These are phyloP conservation scores for Eucalyptus pauciflora DNA, from an alignment of 345 rosid species.

Conservation along the genomic window DNA sequence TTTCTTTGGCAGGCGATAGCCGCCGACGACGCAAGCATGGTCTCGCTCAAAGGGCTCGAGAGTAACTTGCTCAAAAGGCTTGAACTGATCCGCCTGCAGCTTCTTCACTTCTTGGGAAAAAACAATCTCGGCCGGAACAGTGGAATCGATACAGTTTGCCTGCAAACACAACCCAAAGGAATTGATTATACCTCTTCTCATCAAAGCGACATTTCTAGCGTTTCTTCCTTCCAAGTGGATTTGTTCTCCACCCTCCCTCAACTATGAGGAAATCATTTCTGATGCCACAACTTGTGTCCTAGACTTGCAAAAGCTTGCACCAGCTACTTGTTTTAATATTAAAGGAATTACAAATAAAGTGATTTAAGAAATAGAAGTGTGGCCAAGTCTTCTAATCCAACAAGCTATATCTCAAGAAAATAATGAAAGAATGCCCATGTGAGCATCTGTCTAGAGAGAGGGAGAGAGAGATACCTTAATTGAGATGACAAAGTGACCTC, in stretches of 20 bases:
- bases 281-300: background rate
- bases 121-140: slow-evolving; percentile 77
- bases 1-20: slow-evolving; percentile 81
- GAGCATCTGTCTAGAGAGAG: background rate
- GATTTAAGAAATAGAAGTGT: background rate
- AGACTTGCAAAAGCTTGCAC: background rate
- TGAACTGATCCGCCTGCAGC: slow-evolving; percentile 79
- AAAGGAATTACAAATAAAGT: background rate
- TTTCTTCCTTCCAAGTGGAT: background rate
- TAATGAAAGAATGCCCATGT: background rate
- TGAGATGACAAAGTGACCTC: slow-evolving; percentile 96
- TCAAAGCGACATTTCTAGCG: background rate
- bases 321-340: background rate
- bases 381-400: background rate
- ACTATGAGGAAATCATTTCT: background rate
- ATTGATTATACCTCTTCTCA: background rate
- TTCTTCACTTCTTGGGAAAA: slow-evolving; percentile 84
- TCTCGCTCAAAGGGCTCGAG: slow-evolving; percentile 95
- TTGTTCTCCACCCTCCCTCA: background rate
- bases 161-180: background rate
- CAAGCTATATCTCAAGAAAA: background rate
- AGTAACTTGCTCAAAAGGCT: slow-evolving; percentile 80
- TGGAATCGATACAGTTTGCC: slow-evolving; percentile 95
- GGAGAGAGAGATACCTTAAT: slow-evolving; percentile 57
- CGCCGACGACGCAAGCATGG: slow-evolving; percentile 93